phyloP scores from a whole-genome alignment of 441 rosid species.

The Mallotus japonicus region DNA sequence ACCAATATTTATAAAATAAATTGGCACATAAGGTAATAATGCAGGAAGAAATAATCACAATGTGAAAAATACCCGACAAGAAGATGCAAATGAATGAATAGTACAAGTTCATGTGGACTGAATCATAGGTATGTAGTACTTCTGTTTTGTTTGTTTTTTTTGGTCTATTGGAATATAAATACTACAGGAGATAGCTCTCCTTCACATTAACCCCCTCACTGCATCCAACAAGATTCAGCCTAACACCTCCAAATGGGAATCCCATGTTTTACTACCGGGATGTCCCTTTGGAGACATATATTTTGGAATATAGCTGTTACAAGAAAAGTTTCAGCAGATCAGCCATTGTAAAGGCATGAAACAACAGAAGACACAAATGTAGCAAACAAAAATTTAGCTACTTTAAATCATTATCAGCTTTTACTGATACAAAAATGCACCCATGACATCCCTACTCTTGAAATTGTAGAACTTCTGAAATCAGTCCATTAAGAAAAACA shows the following conservation, averaged over 20 bases:
- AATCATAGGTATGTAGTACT: not conserved
- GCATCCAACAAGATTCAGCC: not conserved
- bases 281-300: not conserved
- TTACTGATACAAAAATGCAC: not conserved
- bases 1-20: conserved; percentile 16
- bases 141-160: not conserved
- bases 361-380: not conserved
- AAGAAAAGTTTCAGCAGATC: not conserved
- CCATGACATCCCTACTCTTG: not conserved
- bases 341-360: not conserved
- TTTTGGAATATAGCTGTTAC: not conserved
- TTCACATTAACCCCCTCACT: not conserved
- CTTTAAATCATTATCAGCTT: not conserved
- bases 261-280: not conserved
- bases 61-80: not conserved
- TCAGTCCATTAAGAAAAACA: not conserved
- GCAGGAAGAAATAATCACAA: not conserved
- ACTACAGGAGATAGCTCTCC: not conserved
- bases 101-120: not conserved
- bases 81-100: not conserved
- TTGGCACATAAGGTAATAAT: not conserved
- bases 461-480: not conserved
- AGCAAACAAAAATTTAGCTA: not conserved
- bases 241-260: not conserved
- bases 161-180: not conserved